Conservation (phyloP, 2,329 filamentous ascomycete species). For the Bipolaris zeicola region DNA sequence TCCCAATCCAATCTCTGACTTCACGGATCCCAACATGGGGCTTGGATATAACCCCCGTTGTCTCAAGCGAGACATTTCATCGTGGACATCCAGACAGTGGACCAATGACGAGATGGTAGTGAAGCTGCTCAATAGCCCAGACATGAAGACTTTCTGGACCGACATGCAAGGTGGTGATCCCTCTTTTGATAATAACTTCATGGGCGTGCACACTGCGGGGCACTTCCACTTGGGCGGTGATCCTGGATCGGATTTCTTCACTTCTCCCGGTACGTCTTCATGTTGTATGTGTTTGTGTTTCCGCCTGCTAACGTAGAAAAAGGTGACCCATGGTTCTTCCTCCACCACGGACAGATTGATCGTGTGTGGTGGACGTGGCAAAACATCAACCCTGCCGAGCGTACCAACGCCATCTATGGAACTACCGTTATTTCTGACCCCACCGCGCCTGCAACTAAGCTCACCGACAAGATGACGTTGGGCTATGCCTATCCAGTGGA, state of each 20-base stretch:
- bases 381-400: conserved; percentile 47
- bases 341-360: conserved; percentile 56
- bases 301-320: conserved; percentile 36
- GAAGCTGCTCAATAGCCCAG: conserved; percentile 31
- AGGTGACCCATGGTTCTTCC: conserved; percentile 46
- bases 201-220: conserved; percentile 53
- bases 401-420: conserved; percentile 48
- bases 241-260: conserved; percentile 52
- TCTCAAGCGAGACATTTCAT: conserved; percentile 45
- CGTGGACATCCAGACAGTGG: conserved; percentile 33
- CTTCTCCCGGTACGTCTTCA: conserved; percentile 42
- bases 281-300: not conserved
- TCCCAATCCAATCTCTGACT: conserved; percentile 35
- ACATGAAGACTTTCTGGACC: conserved; percentile 48
- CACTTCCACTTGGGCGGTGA: conserved; percentile 54
- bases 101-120: conserved; percentile 36
- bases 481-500: conserved; percentile 43
- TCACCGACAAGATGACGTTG: conserved; percentile 52
- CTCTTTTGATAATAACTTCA: conserved; percentile 38
- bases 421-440: conserved; percentile 54
- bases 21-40: conserved; percentile 30
- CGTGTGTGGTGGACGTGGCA: conserved; percentile 59
- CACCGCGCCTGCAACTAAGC: conserved; percentile 52
- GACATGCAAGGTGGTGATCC: conserved; percentile 45
- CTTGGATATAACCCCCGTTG: conserved; percentile 44